phyloP scores from a whole-genome alignment of 2,329 filamentous ascomycete genomes.

The Didymella pinodella region DNA sequence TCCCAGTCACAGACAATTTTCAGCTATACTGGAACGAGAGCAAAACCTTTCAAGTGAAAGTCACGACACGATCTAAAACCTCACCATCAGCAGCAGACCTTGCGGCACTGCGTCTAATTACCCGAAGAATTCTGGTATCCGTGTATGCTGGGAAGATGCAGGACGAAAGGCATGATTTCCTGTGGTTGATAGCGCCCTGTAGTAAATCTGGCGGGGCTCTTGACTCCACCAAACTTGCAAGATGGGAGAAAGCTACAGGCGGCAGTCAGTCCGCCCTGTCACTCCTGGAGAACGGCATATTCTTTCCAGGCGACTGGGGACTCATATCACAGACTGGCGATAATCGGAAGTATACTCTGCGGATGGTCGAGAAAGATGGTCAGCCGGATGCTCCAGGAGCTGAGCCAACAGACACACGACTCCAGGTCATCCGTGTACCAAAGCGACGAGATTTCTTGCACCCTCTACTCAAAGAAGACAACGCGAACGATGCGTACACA shows the following conservation, averaged over 20 bases:
- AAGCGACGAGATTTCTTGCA: conserved; percentile 69
- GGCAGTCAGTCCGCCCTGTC: conserved; percentile 23
- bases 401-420: background rate
- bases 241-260: conserved; percentile 29
- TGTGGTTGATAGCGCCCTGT: conserved; percentile 41
- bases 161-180: conserved; percentile 38
- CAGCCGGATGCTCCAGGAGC: background rate
- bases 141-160: conserved; percentile 34
- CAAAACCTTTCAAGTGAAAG: conserved; percentile 31
- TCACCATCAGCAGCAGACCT: conserved; percentile 29
- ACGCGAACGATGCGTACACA: conserved; percentile 40
- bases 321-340: conserved; percentile 33
- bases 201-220: conserved; percentile 16
- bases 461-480: conserved; percentile 22
- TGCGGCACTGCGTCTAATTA: conserved; percentile 31
- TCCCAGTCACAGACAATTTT: conserved; percentile 33
- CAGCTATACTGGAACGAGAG: conserved; percentile 45
- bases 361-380: background rate
- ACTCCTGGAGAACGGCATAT: conserved; percentile 18
- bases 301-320: conserved; percentile 31
- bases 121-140: conserved; percentile 37
- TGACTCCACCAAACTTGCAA: conserved; percentile 20
- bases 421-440: conserved; percentile 54
- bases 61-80: conserved; percentile 20
- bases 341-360: conserved; percentile 33